Evolutionary conservation across 805 yeast genomes (phyloP), one percentile per base, ranked within the genome.

Genomic region (Danielozyma ontarioensis): DNA sequence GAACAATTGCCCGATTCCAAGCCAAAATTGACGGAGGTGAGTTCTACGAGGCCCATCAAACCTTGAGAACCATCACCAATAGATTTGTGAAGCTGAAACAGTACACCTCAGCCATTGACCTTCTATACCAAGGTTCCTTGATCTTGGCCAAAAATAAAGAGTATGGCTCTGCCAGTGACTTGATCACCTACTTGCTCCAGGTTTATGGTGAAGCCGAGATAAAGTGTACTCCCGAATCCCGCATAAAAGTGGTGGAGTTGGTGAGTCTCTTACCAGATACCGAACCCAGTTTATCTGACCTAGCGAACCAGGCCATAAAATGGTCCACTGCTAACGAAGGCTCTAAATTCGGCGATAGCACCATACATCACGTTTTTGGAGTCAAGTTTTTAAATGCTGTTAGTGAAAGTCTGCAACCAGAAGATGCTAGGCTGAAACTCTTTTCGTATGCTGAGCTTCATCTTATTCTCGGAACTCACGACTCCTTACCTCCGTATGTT

Each of bases 41-140:
- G 35, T 87, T 72, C 62, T 90, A 90, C 55, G 98, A 93, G 55
- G 97, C 97, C 0, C 96, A 90, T 55, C 97, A 93, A 58, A 89
- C 96, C 0, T 70, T 93, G 32, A 70, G 96, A 50, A 87, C 97
- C 4, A 83, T 90, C 34, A 84, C 85, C 27, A 88, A 88, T 45
- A 71, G 98, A 52, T 83, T 84, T 51, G 81, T 83, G 27, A 76
- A 84, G 42, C 53, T 78, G 16, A 76, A 77, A 39, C 76, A 81
- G 38, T 85, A 72, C 53, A 63, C 59, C 3, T 80, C 82, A 25
- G 95, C 97, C 7, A 70, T 77, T 32, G 88, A 83, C 31, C 62
- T 88, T 36, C 68, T 90, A 21, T 76, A 76, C 46, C 78, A 78
- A 44, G 89, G 90, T 27, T 73, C 94, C 0, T 62, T 75, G 39